phyloP scores from a whole-genome alignment of 2,329 filamentous ascomycete species.

The Geoglossum cookeanum region DNA sequence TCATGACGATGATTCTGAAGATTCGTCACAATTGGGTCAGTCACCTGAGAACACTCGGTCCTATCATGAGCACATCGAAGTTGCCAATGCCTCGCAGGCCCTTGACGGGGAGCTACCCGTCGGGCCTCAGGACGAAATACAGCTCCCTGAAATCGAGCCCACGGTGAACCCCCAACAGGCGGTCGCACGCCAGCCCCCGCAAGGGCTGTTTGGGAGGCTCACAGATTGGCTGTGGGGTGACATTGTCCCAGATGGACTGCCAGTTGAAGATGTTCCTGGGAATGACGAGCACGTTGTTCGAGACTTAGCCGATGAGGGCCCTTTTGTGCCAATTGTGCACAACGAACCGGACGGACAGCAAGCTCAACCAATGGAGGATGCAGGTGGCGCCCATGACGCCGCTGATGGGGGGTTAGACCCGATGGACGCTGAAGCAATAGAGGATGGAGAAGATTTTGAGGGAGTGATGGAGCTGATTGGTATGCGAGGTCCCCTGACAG shows the following conservation, averaged over 20 bases:
- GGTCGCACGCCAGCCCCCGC: background rate
- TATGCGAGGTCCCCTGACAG: constrained; percentile 81
- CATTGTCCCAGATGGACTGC: background rate
- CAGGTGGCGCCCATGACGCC: constrained; percentile 36
- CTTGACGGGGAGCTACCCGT: background rate
- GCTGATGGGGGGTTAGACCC: constrained; percentile 48
- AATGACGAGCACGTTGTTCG: constrained; percentile 42
- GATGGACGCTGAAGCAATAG: constrained; percentile 33
- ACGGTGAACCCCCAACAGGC: background rate
- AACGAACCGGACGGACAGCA: constrained; percentile 22
- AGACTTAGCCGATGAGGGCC: constrained; percentile 38
- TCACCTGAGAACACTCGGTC: background rate
- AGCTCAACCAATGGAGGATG: constrained; percentile 16
- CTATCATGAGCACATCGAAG: background rate
- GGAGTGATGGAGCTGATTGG: constrained; percentile 91
- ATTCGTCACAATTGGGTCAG: background rate
- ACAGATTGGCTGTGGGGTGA: constrained; percentile 4
- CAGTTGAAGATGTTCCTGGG: constrained; percentile 22
- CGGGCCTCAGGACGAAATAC: background rate
- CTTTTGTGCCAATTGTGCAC: constrained; percentile 35
- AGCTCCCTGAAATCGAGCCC: background rate
- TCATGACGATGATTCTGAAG: background rate
- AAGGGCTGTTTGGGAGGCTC: constrained; percentile 1
- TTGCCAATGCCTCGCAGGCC: too few relatives aligned
- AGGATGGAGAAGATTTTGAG: constrained; percentile 82